A percentile compares a stretch with the other conserved stretches of the same genome.
Evolutionary conservation across 2,329 filamentous ascomycete genomes (phyloP).

Genomic region (Fusarium coicis): DNA sequence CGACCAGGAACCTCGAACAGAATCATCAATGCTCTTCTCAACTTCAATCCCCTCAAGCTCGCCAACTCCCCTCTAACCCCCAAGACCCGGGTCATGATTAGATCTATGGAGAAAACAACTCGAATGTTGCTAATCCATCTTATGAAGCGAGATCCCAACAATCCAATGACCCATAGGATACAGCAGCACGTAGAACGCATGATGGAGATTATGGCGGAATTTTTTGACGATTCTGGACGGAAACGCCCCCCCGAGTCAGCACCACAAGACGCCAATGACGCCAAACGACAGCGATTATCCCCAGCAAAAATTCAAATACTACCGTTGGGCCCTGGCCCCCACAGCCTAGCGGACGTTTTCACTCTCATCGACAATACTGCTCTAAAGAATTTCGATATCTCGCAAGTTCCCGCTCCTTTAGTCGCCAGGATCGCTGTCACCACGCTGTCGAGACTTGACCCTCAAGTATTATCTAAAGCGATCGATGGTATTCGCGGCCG

Average conservation of each 20-base stretch:
- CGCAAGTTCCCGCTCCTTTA: constrained; percentile 78
- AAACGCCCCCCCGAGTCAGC: constrained; percentile 81
- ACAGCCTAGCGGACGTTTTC: constrained; percentile 85
- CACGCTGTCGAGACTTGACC: constrained; percentile 78
- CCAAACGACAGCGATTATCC: constrained; percentile 82
- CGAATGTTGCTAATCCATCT: constrained; percentile 86
- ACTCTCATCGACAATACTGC: constrained; percentile 80
- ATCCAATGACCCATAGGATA: constrained; percentile 79
- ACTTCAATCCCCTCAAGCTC: constrained; percentile 90
- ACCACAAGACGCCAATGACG: constrained; percentile 77
- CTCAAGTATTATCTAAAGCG: constrained; percentile 75
- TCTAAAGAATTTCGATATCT: constrained; percentile 84
- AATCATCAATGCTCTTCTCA: constrained; percentile 85
- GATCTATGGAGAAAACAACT: constrained; percentile 95
- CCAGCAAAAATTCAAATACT: constrained; percentile 65
- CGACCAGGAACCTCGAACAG: constrained; percentile 85
- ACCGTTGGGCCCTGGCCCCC: constrained; percentile 77
- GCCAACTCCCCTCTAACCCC: constrained; percentile 81
- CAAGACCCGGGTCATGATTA: constrained; percentile 82
- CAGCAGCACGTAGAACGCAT: constrained; percentile 88
- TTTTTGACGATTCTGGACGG: constrained; percentile 80
- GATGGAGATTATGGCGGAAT: constrained; percentile 79
- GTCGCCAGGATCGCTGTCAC: constrained; percentile 85
- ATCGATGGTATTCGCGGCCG: constrained; percentile 71
- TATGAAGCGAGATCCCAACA: constrained; percentile 85